phyloP scores from a whole-genome alignment of 2,329 filamentous ascomycete species.

The Nigrograna mackinnonii region DNA sequence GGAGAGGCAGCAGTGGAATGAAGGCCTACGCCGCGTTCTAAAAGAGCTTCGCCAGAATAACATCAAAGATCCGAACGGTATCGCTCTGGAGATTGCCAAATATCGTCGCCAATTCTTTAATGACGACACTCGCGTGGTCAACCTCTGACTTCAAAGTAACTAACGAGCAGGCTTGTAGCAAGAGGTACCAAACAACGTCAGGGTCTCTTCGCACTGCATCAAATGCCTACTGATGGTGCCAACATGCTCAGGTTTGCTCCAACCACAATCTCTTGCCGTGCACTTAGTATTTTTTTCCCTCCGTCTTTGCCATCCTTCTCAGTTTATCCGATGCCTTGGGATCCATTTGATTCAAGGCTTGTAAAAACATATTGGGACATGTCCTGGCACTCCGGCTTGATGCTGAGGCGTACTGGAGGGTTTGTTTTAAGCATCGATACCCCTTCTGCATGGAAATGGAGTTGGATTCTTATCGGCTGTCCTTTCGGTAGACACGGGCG shows the following conservation, averaged over 20 bases:
- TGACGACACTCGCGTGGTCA: slow-evolving; percentile 43
- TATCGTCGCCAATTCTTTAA: slow-evolving; percentile 45
- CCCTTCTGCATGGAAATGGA: slow-evolving; percentile 19
- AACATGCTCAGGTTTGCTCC: too few relatives aligned
- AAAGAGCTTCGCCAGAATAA: slow-evolving; percentile 40
- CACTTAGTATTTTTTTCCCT: too few relatives aligned
- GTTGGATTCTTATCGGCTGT: slow-evolving; percentile 12
- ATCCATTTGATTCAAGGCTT: too few relatives aligned
- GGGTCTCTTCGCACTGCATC: too few relatives aligned
- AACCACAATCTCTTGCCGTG: too few relatives aligned
- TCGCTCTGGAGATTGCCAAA: slow-evolving; percentile 42
- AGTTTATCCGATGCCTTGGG: too few relatives aligned
- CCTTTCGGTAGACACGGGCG: too few relatives aligned
- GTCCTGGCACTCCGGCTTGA: too few relatives aligned
- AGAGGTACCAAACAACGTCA: too few relatives aligned
- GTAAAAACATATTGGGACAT: too few relatives aligned
- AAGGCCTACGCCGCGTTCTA: slow-evolving; percentile 40
- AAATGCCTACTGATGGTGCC: too few relatives aligned
- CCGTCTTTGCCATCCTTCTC: too few relatives aligned
- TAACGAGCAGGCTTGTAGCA: slow-evolving; percentile 6
- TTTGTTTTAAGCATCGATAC: slow-evolving; percentile 18
- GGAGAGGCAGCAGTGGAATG: slow-evolving; percentile 56
- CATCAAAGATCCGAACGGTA: slow-evolving; percentile 41
- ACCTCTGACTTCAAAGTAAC: slow-evolving; percentile 32
- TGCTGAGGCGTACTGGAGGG: neutral